Evolutionary conservation across 169 alveolate genomes (phyloP).

Genomic region (Plasmodium gaboni): DNA sequence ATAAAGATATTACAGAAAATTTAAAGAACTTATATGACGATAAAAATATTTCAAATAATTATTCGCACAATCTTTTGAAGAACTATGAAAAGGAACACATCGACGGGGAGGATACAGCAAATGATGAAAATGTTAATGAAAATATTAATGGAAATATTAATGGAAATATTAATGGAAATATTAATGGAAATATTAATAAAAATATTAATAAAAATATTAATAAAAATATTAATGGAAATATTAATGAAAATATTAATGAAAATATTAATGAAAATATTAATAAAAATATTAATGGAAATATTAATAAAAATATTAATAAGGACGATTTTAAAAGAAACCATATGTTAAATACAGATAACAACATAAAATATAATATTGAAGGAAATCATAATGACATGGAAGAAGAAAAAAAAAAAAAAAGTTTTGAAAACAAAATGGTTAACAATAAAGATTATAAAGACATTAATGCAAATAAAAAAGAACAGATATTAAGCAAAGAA

Average conservation of each 20-base stretch:
- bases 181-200: neutral
- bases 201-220: slow-evolving; percentile 44
- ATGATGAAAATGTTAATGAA: neutral
- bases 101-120: slow-evolving; percentile 17
- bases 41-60: slow-evolving; percentile 32
- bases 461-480: neutral
- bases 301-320: neutral
- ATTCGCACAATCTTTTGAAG: slow-evolving; percentile 43
- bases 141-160: neutral
- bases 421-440: neutral
- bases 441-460: neutral
- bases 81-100: slow-evolving; percentile 54
- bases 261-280: too few species aligned
- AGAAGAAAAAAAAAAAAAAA: too few species aligned
- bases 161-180: too few species aligned
- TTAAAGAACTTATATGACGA: slow-evolving; percentile 51
- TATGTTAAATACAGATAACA: neutral
- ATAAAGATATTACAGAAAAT: slow-evolving; percentile 44
- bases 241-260: too few species aligned
- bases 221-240: neutral
- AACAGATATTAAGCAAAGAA: slow-evolving; percentile 25
- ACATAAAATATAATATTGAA: neutral
- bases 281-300: slow-evolving; percentile 43
- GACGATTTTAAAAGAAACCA: neutral
- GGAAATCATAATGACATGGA: too few species aligned